Conservation (phyloP, 129 eudicot species). For the Erigeron canadensis region DNA sequence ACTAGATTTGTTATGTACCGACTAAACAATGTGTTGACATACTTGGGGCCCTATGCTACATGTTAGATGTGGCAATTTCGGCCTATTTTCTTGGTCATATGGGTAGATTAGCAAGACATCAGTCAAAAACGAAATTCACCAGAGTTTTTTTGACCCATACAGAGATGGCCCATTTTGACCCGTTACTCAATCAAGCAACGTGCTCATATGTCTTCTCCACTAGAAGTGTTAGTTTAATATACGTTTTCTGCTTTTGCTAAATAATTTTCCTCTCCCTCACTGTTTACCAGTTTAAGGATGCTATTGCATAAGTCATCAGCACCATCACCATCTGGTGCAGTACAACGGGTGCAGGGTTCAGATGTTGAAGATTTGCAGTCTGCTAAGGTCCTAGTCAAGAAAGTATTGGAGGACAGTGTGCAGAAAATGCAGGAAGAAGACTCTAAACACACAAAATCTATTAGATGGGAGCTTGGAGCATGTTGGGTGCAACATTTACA, state of each 20-base stretch:
- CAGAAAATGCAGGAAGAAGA: constrained; percentile 56
- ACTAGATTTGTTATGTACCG: neutral
- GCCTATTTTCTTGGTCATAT: neutral
- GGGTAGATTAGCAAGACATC: too few relatives aligned
- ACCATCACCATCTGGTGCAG: constrained; percentile 47
- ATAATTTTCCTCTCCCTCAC: neutral
- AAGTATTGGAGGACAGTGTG: constrained; percentile 70
- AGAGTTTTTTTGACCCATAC: neutral
- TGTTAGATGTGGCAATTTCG: neutral
- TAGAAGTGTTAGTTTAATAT: constrained; percentile 1
- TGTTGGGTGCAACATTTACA: constrained; percentile 99
- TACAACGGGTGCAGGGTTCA: constrained; percentile 44
- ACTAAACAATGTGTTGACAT: too few relatives aligned
- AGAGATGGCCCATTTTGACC: neutral
- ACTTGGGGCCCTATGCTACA: neutral
- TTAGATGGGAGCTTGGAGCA: constrained; percentile 99
- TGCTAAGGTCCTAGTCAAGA: constrained; percentile 59
- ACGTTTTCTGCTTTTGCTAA: neutral
- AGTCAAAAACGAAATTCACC: neutral
- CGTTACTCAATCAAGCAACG: neutral
- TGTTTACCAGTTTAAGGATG: constrained; percentile 65
- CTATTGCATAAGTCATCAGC: constrained; percentile 72
- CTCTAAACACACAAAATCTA: constrained; percentile 45
- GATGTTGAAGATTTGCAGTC: constrained; percentile 55
- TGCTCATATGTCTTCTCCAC: neutral